Base-by-base conservation (phyloP, 2,329 filamentous ascomycete genomes). In the Exophiala lecanii-corni region DNA sequence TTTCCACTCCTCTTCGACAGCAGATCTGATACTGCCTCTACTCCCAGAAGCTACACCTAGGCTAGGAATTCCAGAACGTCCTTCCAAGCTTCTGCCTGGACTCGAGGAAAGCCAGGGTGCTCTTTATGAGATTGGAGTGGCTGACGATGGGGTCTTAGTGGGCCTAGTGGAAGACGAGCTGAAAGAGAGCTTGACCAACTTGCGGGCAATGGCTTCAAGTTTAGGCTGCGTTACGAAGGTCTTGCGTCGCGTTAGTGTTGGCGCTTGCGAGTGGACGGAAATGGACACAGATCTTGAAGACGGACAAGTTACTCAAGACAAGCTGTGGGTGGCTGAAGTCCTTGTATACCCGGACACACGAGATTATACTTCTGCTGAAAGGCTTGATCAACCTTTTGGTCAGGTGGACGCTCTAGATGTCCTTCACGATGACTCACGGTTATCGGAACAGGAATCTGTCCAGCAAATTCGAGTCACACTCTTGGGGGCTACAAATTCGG, bases 121-220 rank as follows among this genome's bases (percentile, higher is more conserved):
- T 1, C 66, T 97, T 37, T 98, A 98, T 57, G 91, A 98, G 63
- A 94, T 98, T 62, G 92, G 92, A 0, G 89, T 98, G 7, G 85
- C 89, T 19, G 92, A 98, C 62, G 89, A 97, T 67, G 92, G 92
- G 5, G 88, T 84, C 0, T 81, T 98, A 45, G 79, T 95, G 31
- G 92, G 92, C 0, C 71, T 98, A 35, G 86, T 87, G 2, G 81
- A 86, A 52, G 89, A 96, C 59, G 92, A 98, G 64, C 79, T 98
- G 74, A 79, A 91, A 49, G 91, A 97, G 65, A 96, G 89, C 61
- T 73, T 97, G 48, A 77, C 76, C 31, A 96, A 89, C 44, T 68
- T 98, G 26, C 79, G 82, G 48, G 81, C 86, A 38, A 98, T 98
- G 91, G 91, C 92, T 26, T 85, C 87, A 9, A 94, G 88, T 60